Evolutionary conservation across 2,329 filamentous ascomycete genomes (phyloP).

Genomic region (Pleochaeta shiraiana): DNA sequence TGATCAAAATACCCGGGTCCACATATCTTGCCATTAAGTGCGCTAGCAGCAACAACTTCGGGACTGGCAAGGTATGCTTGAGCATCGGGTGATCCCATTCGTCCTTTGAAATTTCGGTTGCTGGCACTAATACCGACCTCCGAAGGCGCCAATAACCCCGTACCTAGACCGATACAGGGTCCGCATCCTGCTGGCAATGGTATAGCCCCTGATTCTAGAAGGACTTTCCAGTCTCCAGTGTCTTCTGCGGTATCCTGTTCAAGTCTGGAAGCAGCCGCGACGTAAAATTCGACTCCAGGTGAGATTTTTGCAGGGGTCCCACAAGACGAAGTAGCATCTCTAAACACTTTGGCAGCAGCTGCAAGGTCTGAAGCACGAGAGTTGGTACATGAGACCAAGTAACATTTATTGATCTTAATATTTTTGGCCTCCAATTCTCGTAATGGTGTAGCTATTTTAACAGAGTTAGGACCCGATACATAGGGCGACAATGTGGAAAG

Average conservation of each 20-base stretch:
- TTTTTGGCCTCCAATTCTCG: conserved; percentile 47
- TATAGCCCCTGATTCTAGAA: conserved; percentile 60
- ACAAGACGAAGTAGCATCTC: conserved; percentile 39
- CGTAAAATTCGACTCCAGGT: conserved; percentile 62
- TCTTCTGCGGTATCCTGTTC: conserved; percentile 65
- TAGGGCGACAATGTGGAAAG: conserved; percentile 68
- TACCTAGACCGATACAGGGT: conserved; percentile 66
- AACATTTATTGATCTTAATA: conserved; percentile 66
- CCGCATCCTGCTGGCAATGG: conserved; percentile 54
- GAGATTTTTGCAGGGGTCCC: conserved; percentile 49
- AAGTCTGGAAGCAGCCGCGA: conserved; percentile 60
- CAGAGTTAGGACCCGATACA: conserved; percentile 72
- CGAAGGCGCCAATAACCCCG: conserved; percentile 57
- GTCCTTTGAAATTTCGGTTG: conserved; percentile 81
- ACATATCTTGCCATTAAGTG: conserved; percentile 46
- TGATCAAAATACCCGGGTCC: conserved; percentile 61
- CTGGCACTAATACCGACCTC: conserved; percentile 68
- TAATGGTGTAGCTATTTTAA: conserved; percentile 68
- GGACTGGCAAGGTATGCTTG: conserved; percentile 76
- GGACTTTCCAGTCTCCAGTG: conserved; percentile 63
- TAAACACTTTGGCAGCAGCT: conserved; percentile 68
- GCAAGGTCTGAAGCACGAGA: conserved; percentile 59
- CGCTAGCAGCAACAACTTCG: conserved; percentile 81
- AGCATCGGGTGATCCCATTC: conserved; percentile 64
- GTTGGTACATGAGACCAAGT: conserved; percentile 83